These are phyloP conservation scores for Citrus maxima DNA, from an alignment of 345 rosid species.

Conservation along the genomic window DNA sequence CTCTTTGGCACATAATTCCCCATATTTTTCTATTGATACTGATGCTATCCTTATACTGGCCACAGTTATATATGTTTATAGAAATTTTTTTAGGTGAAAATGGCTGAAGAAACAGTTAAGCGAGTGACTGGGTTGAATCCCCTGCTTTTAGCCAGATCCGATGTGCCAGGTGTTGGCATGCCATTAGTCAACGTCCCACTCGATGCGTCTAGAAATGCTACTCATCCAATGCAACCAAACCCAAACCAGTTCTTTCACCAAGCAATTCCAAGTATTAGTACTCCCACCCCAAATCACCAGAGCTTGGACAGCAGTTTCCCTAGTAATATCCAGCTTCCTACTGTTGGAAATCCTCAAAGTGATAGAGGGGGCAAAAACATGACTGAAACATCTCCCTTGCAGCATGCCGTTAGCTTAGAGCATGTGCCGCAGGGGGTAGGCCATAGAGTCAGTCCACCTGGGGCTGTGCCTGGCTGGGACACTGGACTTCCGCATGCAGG, in stretches of 20 bases:
- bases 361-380: slow-evolving; percentile 16
- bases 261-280: slow-evolving; percentile 24
- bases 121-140: slow-evolving; percentile 85
- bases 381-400: slow-evolving; percentile 19
- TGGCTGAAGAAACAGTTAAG: slow-evolving; percentile 98
- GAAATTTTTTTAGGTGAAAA: slow-evolving; percentile 67
- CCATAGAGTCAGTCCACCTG: slow-evolving; percentile 9
- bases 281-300: slow-evolving; percentile 32
- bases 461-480: slow-evolving; percentile 26
- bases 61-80: slow-evolving; percentile 15
- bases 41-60: slow-evolving; percentile 9
- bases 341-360: slow-evolving; percentile 15
- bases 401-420: slow-evolving; percentile 9
- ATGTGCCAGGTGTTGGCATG: slow-evolving; percentile 35
- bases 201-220: slow-evolving; percentile 24
- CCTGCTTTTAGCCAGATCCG: slow-evolving; percentile 52
- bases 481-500: slow-evolving; percentile 21
- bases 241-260: slow-evolving; percentile 42
- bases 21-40: neutral
- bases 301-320: slow-evolving; percentile 28
- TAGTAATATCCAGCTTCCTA: slow-evolving; percentile 19
- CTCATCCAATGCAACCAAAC: slow-evolving; percentile 33
- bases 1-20: neutral
- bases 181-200: slow-evolving; percentile 35
- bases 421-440: slow-evolving; percentile 11